A percentile compares a stretch with the other conserved stretches of the same genome.
phyloP scores from a whole-genome alignment of 2,329 filamentous ascomycete species.

The Fusarium cicatricum region DNA sequence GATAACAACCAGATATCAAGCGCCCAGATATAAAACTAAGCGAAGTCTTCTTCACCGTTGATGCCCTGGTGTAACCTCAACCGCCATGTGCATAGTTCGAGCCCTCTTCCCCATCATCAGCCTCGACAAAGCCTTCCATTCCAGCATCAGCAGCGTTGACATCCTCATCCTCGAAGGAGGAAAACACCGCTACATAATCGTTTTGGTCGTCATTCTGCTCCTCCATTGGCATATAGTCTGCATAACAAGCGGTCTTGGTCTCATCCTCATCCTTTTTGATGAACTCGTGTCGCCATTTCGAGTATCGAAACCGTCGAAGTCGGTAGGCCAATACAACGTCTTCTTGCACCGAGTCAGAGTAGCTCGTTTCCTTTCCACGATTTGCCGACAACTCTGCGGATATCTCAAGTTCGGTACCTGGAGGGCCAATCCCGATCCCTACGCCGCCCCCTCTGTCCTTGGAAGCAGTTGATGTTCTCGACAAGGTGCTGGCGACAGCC shows the following conservation, averaged over 20 bases:
- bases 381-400: conserved; percentile 20
- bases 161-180: conserved; percentile 7
- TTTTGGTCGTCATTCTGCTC: not conserved
- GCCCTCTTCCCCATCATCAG: not conserved
- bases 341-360: conserved; percentile 8
- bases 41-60: no score
- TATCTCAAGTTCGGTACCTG: conserved; percentile 18
- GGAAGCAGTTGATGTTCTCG: conserved; percentile 4
- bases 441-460: conserved; percentile 9
- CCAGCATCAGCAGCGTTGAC: not conserved
- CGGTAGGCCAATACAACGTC: conserved; percentile 26
- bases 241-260: conserved; percentile 4
- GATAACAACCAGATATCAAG: no score
- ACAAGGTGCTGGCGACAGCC: conserved; percentile 13
- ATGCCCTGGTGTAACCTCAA: not conserved
- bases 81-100: not conserved
- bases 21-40: no score
- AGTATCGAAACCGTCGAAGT: conserved; percentile 20
- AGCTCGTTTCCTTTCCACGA: conserved; percentile 2
- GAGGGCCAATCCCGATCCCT: conserved; percentile 20
- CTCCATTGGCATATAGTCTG: not conserved
- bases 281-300: conserved; percentile 12
- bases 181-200: not conserved
- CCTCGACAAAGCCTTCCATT: conserved; percentile 7
- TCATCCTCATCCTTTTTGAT: conserved; percentile 13